Evolutionary conservation across 2,329 filamentous ascomycete species (phyloP), one percentile per base, ranked within the genome.

Genomic region (Penicillium olsonii): DNA sequence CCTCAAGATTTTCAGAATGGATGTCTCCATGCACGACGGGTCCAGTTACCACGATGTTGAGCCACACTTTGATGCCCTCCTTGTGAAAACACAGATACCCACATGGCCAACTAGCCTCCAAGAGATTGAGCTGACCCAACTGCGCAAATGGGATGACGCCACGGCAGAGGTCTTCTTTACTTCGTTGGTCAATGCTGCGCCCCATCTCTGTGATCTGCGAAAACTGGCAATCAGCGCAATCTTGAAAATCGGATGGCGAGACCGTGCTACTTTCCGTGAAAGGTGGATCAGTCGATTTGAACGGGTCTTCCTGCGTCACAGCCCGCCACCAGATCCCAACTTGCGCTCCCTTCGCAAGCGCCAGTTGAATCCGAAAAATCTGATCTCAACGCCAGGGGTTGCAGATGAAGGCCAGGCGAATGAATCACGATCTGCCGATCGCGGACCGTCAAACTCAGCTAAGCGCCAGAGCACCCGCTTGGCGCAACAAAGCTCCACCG

Each of bases 161-260:
- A 83, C 84, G 0, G 90, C 90, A 0, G 84, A 88, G 59, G 84
- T 83, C 49, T 89, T 96, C 60, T 88, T 96, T 59, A 79, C 82
- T 34, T 94, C 90, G 14, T 76, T 97, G 2, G 80, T 92, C 18
- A 80, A 91, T 50, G 84, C 82, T 42, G 90, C 91, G 0, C 74
- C 79, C 1, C 70, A 79, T 2, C 68, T 97, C 18, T 82, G 78
- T 0, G 74, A 84, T 50, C 78, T 97, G 19, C 85, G 90, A 8
- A 77, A 80, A 37, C 74, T 96, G 10, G 78, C 82, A 1, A 81
- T 96, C 57, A 88, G 87, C 61, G 85, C 87, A 1, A 92, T 90
- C 68, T 76, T 96, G 40, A 84, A 92, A 62, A 85, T 87, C 20
- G 77, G 78, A 10, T 96, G 91, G 89, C 85, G 90, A 53, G 84